phyloP scores from a whole-genome alignment of 164 flowering plant species.

The Magnolia changhungtana region DNA sequence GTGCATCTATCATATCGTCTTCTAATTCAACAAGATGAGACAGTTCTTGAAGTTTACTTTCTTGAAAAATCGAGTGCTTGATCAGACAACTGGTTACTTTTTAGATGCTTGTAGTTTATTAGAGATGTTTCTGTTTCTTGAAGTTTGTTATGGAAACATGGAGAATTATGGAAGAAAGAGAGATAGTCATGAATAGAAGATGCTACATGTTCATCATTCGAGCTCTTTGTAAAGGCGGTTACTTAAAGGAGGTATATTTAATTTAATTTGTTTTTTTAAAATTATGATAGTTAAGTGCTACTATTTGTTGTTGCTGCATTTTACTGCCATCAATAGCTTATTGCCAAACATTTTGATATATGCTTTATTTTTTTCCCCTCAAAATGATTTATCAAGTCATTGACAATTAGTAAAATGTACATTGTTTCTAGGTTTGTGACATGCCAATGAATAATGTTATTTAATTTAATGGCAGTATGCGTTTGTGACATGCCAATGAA shows the following conservation, averaged over 20 bases:
- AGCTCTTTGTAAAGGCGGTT: conserved; percentile 77
- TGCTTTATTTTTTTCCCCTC: no score
- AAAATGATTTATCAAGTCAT: no score
- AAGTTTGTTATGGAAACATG: conserved; percentile 91
- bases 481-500: background rate
- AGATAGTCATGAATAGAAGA: conserved; percentile 30
- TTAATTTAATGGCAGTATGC: background rate
- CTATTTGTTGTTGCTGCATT: background rate
- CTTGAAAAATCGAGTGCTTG: background rate
- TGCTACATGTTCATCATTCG: conserved; percentile 42
- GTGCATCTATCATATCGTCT: background rate
- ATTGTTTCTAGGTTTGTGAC: background rate
- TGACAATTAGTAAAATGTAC: no score
- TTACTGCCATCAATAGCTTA: background rate
- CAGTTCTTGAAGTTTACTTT: background rate
- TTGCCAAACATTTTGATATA: no score
- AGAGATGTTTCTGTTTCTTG: conserved; percentile 15
- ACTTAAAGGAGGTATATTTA: conserved; percentile 61
- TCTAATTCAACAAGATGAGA: background rate
- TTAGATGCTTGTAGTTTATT: background rate
- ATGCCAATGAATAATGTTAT: background rate
- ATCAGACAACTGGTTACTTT: background rate
- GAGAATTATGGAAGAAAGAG: conserved; percentile 57
- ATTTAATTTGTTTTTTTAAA: background rate
- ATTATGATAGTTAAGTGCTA: background rate